A percentile compares a stretch with the other conserved stretches of the same genome.
Conservation (phyloP, 345 rosid genomes). For the Combretum micranthum region DNA sequence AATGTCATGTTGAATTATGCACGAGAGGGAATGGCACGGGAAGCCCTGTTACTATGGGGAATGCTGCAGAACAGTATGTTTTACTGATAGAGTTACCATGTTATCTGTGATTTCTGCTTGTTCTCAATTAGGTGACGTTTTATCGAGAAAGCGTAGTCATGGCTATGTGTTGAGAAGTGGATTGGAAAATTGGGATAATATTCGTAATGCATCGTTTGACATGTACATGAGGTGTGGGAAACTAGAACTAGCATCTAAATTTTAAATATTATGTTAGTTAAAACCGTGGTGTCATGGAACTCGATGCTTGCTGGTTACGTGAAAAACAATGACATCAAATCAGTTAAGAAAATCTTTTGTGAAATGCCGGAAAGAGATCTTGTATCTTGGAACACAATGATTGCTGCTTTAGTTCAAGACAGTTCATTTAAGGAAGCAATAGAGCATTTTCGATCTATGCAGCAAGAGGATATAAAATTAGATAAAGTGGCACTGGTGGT, state of each 20-base stretch:
- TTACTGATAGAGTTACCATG: constrained; percentile 50
- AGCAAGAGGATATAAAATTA: constrained; percentile 32
- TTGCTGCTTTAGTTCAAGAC: no score
- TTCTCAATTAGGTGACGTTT: constrained; percentile 30
- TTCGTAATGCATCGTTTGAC: constrained; percentile 45
- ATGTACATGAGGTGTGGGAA: constrained; percentile 60
- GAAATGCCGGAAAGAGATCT: no score
- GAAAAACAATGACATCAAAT: no score
- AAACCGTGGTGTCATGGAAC: constrained; percentile 57
- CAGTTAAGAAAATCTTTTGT: no score
- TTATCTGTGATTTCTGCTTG: constrained; percentile 49
- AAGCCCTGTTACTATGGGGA: constrained; percentile 33
- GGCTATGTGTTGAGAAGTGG: constrained; percentile 50
- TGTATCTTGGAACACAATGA: no score
- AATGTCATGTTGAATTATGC: constrained; percentile 57
- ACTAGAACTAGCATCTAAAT: constrained; percentile 38
- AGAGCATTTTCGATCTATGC: constrained; percentile 46
- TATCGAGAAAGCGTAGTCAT: constrained; percentile 42
- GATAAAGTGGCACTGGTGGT: constrained; percentile 49
- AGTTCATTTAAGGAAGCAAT: no score
- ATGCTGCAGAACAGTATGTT: constrained; percentile 35
- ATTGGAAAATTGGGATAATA: constrained; percentile 38
- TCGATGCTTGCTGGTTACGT: constrained; percentile 41
- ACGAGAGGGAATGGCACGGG: constrained; percentile 36
- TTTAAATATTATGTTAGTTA: constrained; percentile 41